phyloP scores from a whole-genome alignment of 305 asterid species.

The Striga hermonthica region DNA sequence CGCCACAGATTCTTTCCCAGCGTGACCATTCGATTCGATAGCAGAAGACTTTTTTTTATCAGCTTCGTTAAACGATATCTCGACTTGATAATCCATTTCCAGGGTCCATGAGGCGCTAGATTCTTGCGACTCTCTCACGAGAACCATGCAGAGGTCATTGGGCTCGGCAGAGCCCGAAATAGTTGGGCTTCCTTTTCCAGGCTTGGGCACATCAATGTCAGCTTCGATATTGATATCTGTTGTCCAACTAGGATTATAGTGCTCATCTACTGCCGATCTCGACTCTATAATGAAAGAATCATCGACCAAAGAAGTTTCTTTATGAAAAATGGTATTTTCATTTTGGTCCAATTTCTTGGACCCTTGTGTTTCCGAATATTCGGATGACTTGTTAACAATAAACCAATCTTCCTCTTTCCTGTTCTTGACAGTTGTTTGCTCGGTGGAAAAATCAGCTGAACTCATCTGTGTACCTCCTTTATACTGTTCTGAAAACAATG shows the following conservation, averaged over 20 bases:
- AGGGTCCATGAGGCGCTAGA: slow-evolving; percentile 62
- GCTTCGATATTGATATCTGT: slow-evolving; percentile 59
- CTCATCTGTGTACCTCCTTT: slow-evolving; percentile 24
- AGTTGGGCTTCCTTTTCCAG: slow-evolving; percentile 35
- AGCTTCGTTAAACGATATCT: slow-evolving; percentile 44
- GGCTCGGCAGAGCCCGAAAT: slow-evolving; percentile 44
- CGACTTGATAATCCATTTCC: slow-evolving; percentile 68
- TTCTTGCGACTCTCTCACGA: slow-evolving; percentile 55
- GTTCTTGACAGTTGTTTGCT: slow-evolving; percentile 44
- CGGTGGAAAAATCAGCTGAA: slow-evolving; percentile 49
- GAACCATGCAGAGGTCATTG: slow-evolving; percentile 69
- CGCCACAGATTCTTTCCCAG: slow-evolving; percentile 35
- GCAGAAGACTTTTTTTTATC: slow-evolving; percentile 43
- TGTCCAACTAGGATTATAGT: slow-evolving; percentile 55
- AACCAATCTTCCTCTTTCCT: slow-evolving; percentile 65
- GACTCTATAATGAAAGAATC: slow-evolving; percentile 79
- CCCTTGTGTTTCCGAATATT: slow-evolving; percentile 32
- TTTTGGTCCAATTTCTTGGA: slow-evolving; percentile 27
- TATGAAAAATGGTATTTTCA: slow-evolving; percentile 28
- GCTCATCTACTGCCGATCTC: slow-evolving; percentile 38
- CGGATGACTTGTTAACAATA: slow-evolving; percentile 37
- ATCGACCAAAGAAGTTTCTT: slow-evolving; percentile 48
- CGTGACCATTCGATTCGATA: slow-evolving; percentile 37
- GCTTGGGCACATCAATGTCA: slow-evolving; percentile 36
- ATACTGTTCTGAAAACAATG: slow-evolving; percentile 34